Percentiles rank a stretch among this genome's conserved stretches.
Evolutionary conservation across 2,329 filamentous ascomycete genomes (phyloP).

Genomic region (Pestalotiopsis sp.): DNA sequence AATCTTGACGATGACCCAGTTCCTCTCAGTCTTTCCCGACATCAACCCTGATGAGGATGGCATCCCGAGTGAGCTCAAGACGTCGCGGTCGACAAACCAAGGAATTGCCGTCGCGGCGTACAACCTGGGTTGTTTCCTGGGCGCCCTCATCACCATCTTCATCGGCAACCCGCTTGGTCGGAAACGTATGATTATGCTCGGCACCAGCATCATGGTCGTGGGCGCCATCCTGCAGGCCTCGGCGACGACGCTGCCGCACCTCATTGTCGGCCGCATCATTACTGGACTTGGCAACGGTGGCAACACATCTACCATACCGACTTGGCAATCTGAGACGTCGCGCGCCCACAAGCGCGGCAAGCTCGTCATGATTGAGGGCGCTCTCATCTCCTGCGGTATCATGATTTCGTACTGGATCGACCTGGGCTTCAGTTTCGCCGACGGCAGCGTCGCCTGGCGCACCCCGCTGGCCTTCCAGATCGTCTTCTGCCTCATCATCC

Average conservation of each 20-base stretch:
- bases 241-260: constrained; percentile 47
- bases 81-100: constrained; percentile 50
- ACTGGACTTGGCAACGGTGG: constrained; percentile 43
- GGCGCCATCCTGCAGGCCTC: constrained; percentile 47
- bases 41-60: constrained; percentile 46
- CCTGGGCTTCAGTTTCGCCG: constrained; percentile 55
- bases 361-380: constrained; percentile 61
- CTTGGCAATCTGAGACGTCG: constrained; percentile 62
- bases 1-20: constrained; percentile 68
- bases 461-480: constrained; percentile 62
- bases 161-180: constrained; percentile 59
- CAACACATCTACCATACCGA: constrained; percentile 50
- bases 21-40: constrained; percentile 53
- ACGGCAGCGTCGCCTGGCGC: constrained; percentile 53
- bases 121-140: constrained; percentile 59
- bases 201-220: constrained; percentile 57
- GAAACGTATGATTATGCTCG: constrained; percentile 55
- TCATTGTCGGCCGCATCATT: constrained; percentile 55
- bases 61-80: constrained; percentile 30
- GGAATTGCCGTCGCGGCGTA: constrained; percentile 56
- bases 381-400: constrained; percentile 57
- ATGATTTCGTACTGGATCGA: constrained; percentile 63
- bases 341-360: constrained; percentile 58
- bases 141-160: constrained; percentile 45
- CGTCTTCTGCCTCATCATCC: constrained; percentile 58